phyloP scores from a whole-genome alignment of 2,329 filamentous ascomycete genomes.

The Dactylonectria estremocensis region DNA sequence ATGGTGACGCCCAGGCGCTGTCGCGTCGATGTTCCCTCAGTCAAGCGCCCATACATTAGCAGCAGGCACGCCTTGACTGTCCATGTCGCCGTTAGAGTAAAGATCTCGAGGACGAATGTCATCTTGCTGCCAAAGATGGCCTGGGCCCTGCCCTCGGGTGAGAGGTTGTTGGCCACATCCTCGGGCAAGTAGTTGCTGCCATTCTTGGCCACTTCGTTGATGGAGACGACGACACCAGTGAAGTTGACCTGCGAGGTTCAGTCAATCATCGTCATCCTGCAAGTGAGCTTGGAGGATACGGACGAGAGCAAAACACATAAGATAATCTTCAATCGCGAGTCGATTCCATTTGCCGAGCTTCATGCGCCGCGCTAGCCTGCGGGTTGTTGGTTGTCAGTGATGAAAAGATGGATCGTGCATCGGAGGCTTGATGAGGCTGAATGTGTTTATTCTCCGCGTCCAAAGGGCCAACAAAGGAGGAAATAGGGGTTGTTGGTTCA shows the following conservation, averaged over 20 bases:
- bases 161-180: slow-evolving; percentile 59
- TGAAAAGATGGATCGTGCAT: neutral
- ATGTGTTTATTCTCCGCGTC: too few relatives aligned
- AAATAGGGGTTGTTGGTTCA: slow-evolving; percentile 7
- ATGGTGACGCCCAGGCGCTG: slow-evolving; percentile 58
- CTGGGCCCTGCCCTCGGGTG: slow-evolving; percentile 56
- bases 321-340: slow-evolving; percentile 70
- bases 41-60: slow-evolving; percentile 68
- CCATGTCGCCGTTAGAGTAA: slow-evolving; percentile 67
- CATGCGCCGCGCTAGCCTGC: slow-evolving; percentile 50
- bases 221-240: slow-evolving; percentile 59
- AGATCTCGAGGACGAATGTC: slow-evolving; percentile 68
- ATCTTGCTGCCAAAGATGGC: slow-evolving; percentile 69
- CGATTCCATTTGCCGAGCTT: slow-evolving; percentile 61
- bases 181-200: slow-evolving; percentile 62
- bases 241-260: slow-evolving; percentile 49
- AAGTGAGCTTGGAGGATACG: slow-evolving; percentile 32
- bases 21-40: slow-evolving; percentile 48
- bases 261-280: neutral
- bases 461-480: neutral
- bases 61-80: slow-evolving; percentile 67
- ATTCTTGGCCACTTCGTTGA: slow-evolving; percentile 59
- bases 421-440: too few relatives aligned
- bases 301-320: slow-evolving; percentile 67
- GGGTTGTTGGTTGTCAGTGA: slow-evolving; percentile 5